These are phyloP conservation scores for Cyberlindnera xishuangbannaensis DNA, from an alignment of 805 yeast species.

Conservation along the genomic window DNA sequence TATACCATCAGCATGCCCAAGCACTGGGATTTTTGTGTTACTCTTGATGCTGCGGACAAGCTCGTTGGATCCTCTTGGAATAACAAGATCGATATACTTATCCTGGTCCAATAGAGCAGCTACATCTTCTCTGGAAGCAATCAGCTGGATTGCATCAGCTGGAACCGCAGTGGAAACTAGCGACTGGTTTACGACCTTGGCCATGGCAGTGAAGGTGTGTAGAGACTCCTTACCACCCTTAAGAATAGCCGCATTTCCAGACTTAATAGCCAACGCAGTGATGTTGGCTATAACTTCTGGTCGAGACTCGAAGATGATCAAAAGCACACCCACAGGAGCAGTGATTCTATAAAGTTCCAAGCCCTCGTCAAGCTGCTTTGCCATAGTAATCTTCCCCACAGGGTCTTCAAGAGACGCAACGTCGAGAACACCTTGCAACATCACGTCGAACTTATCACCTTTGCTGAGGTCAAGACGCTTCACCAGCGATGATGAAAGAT, in stretches of 20 bases:
- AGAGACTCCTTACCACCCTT: constrained; percentile 96
- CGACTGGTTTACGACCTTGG: constrained; percentile 59
- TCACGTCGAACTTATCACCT: constrained; percentile 82
- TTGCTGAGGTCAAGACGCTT: constrained; percentile 79
- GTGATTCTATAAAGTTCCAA: constrained; percentile 76
- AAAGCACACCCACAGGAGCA: constrained; percentile 90
- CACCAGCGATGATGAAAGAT: constrained; percentile 63
- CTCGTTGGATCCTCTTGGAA: constrained; percentile 96
- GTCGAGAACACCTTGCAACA: constrained; percentile 92
- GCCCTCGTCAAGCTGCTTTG: constrained; percentile 85
- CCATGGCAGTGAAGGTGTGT: constrained; percentile 78
- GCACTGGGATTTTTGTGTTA: constrained; percentile 88
- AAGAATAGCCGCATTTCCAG: constrained; percentile 93
- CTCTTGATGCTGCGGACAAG: constrained; percentile 82
- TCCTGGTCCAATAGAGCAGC: constrained; percentile 81
- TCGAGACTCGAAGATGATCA: constrained; percentile 91
- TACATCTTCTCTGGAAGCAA: constrained; percentile 86
- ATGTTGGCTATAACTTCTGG: constrained; percentile 99
- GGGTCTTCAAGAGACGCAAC: constrained; percentile 90
- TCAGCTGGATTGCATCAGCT: constrained; percentile 72
- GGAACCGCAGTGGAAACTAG: constrained; percentile 68
- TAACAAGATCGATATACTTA: constrained; percentile 85
- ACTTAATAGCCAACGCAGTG: constrained; percentile 90
- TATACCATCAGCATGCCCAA: constrained; percentile 98
- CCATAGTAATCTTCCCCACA: constrained; percentile 80